A percentile compares a stretch with the other conserved stretches of the same genome.
These are phyloP conservation scores for Sporothrix brasiliensis DNA, from an alignment of 2,329 filamentous ascomycete genomes.

Conservation along the genomic window DNA sequence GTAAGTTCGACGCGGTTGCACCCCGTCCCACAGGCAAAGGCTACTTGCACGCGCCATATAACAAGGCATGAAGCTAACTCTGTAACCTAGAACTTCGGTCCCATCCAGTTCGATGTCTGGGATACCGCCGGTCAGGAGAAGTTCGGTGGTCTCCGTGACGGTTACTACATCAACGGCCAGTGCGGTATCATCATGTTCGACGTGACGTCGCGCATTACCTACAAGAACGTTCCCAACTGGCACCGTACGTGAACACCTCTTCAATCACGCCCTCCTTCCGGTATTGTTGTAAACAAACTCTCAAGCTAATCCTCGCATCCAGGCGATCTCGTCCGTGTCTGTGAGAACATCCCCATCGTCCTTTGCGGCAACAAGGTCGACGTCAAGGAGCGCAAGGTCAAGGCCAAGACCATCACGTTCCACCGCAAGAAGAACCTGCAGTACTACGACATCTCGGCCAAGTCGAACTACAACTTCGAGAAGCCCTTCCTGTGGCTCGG, in stretches of 20 bases:
- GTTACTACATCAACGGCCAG: conserved; percentile 99
- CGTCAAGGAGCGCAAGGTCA: conserved; percentile 99
- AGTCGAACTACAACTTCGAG: conserved; percentile 99
- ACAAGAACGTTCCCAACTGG: conserved; percentile 99
- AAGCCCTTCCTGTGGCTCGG: conserved; percentile 99
- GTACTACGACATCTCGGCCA: conserved; percentile 99
- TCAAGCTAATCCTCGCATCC: background rate
- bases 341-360: conserved; percentile 98
- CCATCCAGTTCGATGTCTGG: conserved; percentile 99
- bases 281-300: background rate
- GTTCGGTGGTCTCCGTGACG: conserved; percentile 98
- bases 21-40: background rate
- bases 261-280: no score
- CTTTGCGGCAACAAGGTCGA: conserved; percentile 99
- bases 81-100: conserved; percentile 75
- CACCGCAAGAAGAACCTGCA: conserved; percentile 99
- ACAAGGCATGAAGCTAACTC: conserved; percentile 38
- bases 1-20: conserved; percentile 59
- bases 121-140: conserved; percentile 99
- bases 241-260: conserved; percentile 72
- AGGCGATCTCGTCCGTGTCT: conserved; percentile 98
- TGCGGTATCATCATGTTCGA: conserved; percentile 99
- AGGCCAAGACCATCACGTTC: conserved; percentile 99
- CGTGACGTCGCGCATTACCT: conserved; percentile 98
- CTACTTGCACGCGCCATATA: background rate